Conservation (phyloP, 2,329 filamentous ascomycete species). For the Hymenoscyphus fructigenus region DNA sequence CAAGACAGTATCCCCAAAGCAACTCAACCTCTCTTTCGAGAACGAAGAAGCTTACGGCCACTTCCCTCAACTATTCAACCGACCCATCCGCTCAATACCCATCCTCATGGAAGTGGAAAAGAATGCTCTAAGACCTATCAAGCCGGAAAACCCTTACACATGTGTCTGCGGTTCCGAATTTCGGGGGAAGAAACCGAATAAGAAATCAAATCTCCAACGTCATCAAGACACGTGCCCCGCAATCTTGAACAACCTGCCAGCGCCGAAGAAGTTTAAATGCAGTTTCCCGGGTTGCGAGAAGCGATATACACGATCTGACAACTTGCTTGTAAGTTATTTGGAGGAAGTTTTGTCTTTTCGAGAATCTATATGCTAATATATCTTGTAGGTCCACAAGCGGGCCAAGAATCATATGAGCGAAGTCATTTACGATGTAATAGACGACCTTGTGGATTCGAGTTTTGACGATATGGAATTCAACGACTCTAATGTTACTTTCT, state of each 20-base stretch:
- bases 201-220: background rate
- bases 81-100: background rate
- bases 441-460: background rate
- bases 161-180: background rate
- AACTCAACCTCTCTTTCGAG: background rate
- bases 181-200: background rate
- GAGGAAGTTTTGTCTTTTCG: background rate
- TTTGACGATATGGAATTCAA: background rate
- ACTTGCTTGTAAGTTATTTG: background rate
- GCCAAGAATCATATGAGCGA: background rate
- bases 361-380: background rate
- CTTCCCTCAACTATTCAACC: background rate
- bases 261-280: background rate
- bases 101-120: background rate
- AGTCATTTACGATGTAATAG: background rate
- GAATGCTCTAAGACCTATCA: background rate
- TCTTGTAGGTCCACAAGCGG: background rate
- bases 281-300: background rate
- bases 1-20: background rate
- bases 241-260: background rate
- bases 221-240: background rate
- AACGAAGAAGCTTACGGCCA: background rate
- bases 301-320: background rate
- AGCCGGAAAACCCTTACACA: background rate
- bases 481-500: background rate